phyloP scores from a whole-genome alignment of 2,329 filamentous ascomycete species.

The Ophiognomonia clavigignenti-juglandacearum region DNA sequence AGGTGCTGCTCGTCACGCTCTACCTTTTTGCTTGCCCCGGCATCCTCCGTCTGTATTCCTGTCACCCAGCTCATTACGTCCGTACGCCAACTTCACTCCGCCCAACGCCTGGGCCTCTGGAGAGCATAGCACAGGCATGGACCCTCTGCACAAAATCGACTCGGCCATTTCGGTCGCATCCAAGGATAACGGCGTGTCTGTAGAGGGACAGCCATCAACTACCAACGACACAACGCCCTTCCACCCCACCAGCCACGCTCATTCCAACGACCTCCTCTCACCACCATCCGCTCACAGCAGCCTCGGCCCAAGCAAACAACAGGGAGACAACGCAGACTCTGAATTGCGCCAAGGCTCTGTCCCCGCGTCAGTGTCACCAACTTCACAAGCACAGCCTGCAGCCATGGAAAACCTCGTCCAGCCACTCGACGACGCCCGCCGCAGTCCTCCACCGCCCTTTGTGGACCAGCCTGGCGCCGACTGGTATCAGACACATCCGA shows the following conservation, averaged over 20 bases:
- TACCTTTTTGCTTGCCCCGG: too few species aligned
- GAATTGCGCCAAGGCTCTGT: background rate
- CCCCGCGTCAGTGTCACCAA: slow-evolving; percentile 1
- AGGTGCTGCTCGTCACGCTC: too few species aligned
- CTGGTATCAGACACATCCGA: background rate
- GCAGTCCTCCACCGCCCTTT: background rate
- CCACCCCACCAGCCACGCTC: slow-evolving; percentile 1
- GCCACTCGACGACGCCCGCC: background rate
- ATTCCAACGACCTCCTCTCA: background rate
- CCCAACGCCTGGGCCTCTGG: too few species aligned
- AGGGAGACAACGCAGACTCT: background rate
- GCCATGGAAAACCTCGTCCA: slow-evolving; percentile 2
- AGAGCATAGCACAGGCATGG: slow-evolving; percentile 7
- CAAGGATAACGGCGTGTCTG: slow-evolving; percentile 5
- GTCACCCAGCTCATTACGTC: background rate
- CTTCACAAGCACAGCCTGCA: background rate
- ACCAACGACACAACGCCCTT: background rate
- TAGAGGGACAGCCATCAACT: background rate
- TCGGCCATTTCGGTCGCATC: slow-evolving; percentile 17
- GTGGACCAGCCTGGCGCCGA: background rate
- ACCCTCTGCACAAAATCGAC: slow-evolving; percentile 16
- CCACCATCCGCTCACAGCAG: background rate
- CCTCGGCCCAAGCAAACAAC: background rate
- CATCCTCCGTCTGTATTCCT: too few species aligned
- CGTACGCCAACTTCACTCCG: background rate